Percentiles rank a stretch among this genome's conserved stretches.
These are phyloP conservation scores for Chionographis japonica DNA, from an alignment of 106 monocot genomes.

Conservation along the genomic window DNA sequence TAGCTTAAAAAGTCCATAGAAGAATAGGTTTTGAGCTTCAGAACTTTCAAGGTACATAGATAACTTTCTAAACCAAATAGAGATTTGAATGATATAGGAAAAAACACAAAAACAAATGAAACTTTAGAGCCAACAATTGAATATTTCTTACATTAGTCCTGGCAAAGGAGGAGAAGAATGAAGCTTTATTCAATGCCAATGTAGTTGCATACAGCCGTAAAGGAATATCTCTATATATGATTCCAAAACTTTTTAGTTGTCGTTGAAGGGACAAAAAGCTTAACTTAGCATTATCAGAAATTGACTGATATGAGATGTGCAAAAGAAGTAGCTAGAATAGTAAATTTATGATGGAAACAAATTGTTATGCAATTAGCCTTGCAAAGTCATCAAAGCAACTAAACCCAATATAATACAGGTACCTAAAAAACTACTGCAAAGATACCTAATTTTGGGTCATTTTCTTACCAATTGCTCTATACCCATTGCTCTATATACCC, in stretches of 20 bases:
- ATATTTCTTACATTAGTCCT: conserved; percentile 63
- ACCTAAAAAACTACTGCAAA: conserved; percentile 1
- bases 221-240: conserved; percentile 13
- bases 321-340: too few relatives aligned
- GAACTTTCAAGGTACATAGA: too few relatives aligned
- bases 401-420: not conserved
- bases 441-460: too few relatives aligned
- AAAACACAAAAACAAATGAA: not conserved
- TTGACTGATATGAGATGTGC: too few relatives aligned
- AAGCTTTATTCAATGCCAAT: conserved; percentile 49
- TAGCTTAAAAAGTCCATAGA: too few relatives aligned
- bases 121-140: not conserved
- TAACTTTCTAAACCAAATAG: too few relatives aligned
- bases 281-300: too few relatives aligned
- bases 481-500: too few relatives aligned
- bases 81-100: not conserved
- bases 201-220: conserved; percentile 60
- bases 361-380: not conserved
- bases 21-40: too few relatives aligned
- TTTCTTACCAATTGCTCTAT: too few relatives aligned
- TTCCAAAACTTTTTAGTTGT: too few relatives aligned
- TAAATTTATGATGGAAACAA: not conserved
- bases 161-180: conserved; percentile 39
- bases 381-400: conserved; percentile 4
- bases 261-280: too few relatives aligned